Conservation (phyloP, 1,139 yeast genomes). For the Pichia sp. region DNA sequence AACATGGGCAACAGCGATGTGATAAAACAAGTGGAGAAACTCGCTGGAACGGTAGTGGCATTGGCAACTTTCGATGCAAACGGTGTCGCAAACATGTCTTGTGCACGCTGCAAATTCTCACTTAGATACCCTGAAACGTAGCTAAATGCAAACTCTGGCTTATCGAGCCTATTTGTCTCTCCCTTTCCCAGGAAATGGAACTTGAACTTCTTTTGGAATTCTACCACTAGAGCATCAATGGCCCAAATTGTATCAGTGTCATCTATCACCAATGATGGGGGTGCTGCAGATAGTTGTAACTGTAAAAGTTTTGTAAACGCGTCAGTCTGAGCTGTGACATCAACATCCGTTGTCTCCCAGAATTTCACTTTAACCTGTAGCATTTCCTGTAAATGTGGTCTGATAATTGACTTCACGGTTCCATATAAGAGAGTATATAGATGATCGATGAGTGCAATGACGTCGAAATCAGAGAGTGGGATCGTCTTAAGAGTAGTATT, state of each 20-base stretch:
- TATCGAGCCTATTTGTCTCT: constrained; percentile 63
- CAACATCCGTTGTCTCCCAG: too few relatives aligned
- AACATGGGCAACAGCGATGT: constrained; percentile 47
- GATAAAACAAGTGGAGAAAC: constrained; percentile 40
- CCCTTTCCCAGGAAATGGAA: constrained; percentile 63
- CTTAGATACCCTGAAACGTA: constrained; percentile 47
- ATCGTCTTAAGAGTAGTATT: too few relatives aligned
- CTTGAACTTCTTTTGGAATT: constrained; percentile 54
- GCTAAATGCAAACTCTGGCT: constrained; percentile 74
- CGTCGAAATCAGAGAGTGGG: too few relatives aligned
- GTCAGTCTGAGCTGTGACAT: too few relatives aligned
- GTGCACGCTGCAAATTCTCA: constrained; percentile 36
- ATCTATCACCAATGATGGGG: background rate
- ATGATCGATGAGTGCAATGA: too few relatives aligned
- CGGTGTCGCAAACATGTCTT: constrained; percentile 15
- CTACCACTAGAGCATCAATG: constrained; percentile 10
- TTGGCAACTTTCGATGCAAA: constrained; percentile 2
- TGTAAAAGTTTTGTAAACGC: constrained; percentile 4
- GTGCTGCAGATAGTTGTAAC: constrained; percentile 6
- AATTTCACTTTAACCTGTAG: too few relatives aligned
- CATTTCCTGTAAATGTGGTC: too few relatives aligned
- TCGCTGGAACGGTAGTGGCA: constrained; percentile 30
- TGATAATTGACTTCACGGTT: too few relatives aligned
- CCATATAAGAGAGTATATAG: too few relatives aligned
- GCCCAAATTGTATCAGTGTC: constrained; percentile 13